These are phyloP conservation scores for Climacium dendroides DNA, from an alignment of 225 moss, liverwort and hornwort species.

Conservation along the genomic window DNA sequence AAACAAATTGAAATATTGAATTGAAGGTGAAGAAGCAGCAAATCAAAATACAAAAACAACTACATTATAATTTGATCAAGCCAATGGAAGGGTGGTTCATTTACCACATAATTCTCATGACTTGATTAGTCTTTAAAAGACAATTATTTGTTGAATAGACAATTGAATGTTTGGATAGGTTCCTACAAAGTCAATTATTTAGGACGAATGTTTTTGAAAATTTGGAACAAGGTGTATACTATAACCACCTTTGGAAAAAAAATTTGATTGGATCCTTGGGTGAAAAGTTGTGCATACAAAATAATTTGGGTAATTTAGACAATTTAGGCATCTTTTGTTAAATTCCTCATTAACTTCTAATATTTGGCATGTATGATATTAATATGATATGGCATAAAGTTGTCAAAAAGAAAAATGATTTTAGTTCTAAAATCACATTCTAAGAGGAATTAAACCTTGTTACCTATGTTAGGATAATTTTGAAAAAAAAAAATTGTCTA, in stretches of 20 bases:
- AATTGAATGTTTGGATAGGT: not conserved
- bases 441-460: not conserved
- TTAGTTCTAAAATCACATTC: not conserved
- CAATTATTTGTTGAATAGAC: fast-evolving
- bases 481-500: not conserved
- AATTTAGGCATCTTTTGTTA: not conserved
- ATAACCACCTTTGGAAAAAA: fast-evolving
- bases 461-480: fast-evolving
- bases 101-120: not conserved
- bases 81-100: not conserved
- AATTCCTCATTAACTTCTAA: not conserved
- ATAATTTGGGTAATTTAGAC: fast-evolving
- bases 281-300: fast-evolving
- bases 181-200: not conserved
- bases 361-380: not conserved
- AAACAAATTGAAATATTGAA: not conserved
- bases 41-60: not conserved
- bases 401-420: not conserved
- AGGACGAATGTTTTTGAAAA: fast-evolving
- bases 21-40: fast-evolving
- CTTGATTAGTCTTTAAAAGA: fast-evolving
- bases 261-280: fast-evolving
- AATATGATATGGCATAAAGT: not conserved
- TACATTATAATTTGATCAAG: not conserved
- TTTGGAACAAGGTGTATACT: not conserved